Evolutionary conservation across 2,329 filamentous ascomycete species (phyloP), one percentile per base, ranked within the genome.

Genomic region (Aurifilum marmelostoma): DNA sequence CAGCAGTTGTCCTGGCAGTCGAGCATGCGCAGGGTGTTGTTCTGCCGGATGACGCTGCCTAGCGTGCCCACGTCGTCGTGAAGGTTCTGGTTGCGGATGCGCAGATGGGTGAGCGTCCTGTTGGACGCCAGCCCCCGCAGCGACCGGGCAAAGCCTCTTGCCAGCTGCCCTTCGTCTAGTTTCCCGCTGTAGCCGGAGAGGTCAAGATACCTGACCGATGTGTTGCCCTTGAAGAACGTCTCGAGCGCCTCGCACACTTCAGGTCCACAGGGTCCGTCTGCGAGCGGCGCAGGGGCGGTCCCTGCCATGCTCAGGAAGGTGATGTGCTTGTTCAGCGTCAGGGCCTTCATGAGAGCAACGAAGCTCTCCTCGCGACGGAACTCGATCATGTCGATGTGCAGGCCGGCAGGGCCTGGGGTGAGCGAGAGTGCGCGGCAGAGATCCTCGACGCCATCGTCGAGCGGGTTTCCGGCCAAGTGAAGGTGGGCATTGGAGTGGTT

Each of bases 301-400:
- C 86, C 86, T 0, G 84, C 84, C 60, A 88, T 77, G 70, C 83
- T 88, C 47, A 88, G 78, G 59, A 84, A 83, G 54, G 83, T 77
- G 59, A 88, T 83, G 5, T 83, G 81, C 16, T 77, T 80, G 69
- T 85, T 86, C n/a, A 79, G 73, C 0, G 85, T 80, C 63, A 88
- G 76, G 2, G 85, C 84, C 21, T 76, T 78, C 69, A 88, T 75
- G 5, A 88, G 79, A 66, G 80, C 81, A 67, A 85, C 80, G 72
- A 85, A 88, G 73, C 81, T 86, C 12, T 75, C 75, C 73, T 88
- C 86, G 52, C 83, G 76, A 27, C 79, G 78, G 72, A 88, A 87
- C 70, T 88, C 85, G n/a, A 87, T 78, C 85, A 88, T 87, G 71
- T 87, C 83, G 70, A 87, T 76, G 71, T 84, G 83, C 29, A 88